A percentile compares a stretch with the other conserved stretches of the same genome.
phyloP scores from a whole-genome alignment of 192 early-diverging fungal genomes.

The Spinellus fusiger region DNA sequence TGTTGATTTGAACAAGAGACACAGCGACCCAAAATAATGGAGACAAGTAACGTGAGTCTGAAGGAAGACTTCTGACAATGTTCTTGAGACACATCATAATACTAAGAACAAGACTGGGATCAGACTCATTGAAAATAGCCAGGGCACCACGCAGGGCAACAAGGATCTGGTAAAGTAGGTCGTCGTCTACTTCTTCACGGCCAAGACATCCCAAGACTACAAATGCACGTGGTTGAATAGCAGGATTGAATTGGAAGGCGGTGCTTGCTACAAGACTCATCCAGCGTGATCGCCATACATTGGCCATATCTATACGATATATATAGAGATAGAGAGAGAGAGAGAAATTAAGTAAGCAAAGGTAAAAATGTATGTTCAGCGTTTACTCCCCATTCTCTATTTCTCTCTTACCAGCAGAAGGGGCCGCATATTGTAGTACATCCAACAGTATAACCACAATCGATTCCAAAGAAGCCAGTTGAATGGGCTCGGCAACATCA shows the following conservation, averaged over 20 bases:
- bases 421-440: slow-evolving; percentile 59
- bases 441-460: slow-evolving; percentile 61
- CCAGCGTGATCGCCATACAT: slow-evolving; percentile 86
- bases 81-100: slow-evolving; percentile 89
- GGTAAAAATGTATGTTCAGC: not conserved
- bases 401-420: slow-evolving; percentile 47
- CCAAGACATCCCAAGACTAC: slow-evolving; percentile 85
- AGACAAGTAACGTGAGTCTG: slow-evolving; percentile 75
- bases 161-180: slow-evolving; percentile 88
- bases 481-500: slow-evolving; percentile 47
- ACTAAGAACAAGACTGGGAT: slow-evolving; percentile 72
- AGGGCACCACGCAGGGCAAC: slow-evolving; percentile 85
- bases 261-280: slow-evolving; percentile 85
- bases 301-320: slow-evolving; percentile 67
- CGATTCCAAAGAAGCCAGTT: slow-evolving; percentile 41
- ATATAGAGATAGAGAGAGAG: no score
- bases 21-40: slow-evolving; percentile 91
- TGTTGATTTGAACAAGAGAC: slow-evolving; percentile 80
- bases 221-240: slow-evolving; percentile 92
- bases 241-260: slow-evolving; percentile 92
- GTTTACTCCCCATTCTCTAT: not conserved
- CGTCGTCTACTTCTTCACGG: slow-evolving; percentile 86
- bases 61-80: slow-evolving; percentile 78
- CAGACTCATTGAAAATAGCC: slow-evolving; percentile 76
- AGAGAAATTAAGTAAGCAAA: not conserved